These are phyloP conservation scores for Yamadazyma sp. DNA, from an alignment of 1,139 yeast genomes.

Conservation along the genomic window DNA sequence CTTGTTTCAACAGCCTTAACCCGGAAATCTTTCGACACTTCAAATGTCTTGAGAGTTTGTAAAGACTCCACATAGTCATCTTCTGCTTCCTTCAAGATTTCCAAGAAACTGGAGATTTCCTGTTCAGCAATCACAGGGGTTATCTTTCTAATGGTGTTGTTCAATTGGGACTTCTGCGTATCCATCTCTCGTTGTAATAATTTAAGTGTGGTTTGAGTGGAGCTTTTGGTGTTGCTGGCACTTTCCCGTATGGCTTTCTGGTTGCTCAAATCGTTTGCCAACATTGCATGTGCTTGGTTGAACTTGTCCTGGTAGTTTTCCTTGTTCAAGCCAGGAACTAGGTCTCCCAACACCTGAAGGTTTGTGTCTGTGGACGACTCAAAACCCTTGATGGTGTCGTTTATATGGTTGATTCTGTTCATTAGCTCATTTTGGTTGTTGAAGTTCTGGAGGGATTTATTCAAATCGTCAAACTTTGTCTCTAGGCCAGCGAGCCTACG, in stretches of 20 bases:
- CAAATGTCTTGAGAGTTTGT: slow-evolving; percentile 62
- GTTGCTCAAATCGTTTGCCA: slow-evolving; percentile 11
- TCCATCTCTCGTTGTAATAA: slow-evolving; percentile 13
- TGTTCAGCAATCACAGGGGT: slow-evolving; percentile 37
- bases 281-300: slow-evolving; percentile 13
- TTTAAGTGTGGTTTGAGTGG: slow-evolving; percentile 15
- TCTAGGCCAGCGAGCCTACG: slow-evolving; percentile 45
- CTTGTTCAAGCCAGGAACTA: slow-evolving; percentile 23
- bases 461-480: slow-evolving; percentile 52
- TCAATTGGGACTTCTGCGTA: slow-evolving; percentile 16
- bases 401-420: slow-evolving; percentile 49
- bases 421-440: slow-evolving; percentile 60
- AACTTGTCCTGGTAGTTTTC: slow-evolving; percentile 22
- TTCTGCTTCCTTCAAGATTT: slow-evolving; percentile 55
- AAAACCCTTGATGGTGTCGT: slow-evolving; percentile 10
- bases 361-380: slow-evolving; percentile 12
- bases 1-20: slow-evolving; percentile 64
- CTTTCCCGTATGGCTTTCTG: slow-evolving; percentile 12
- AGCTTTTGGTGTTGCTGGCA: slow-evolving; percentile 13
- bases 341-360: slow-evolving; percentile 8
- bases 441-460: slow-evolving; percentile 48
- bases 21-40: slow-evolving; percentile 66
- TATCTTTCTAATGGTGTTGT: slow-evolving; percentile 20
- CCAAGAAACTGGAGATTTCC: slow-evolving; percentile 51
- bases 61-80: slow-evolving; percentile 57